Evolutionary conservation across 2,329 filamentous ascomycete species (phyloP).

Genomic region (Coniosporium tulheliwenetii): DNA sequence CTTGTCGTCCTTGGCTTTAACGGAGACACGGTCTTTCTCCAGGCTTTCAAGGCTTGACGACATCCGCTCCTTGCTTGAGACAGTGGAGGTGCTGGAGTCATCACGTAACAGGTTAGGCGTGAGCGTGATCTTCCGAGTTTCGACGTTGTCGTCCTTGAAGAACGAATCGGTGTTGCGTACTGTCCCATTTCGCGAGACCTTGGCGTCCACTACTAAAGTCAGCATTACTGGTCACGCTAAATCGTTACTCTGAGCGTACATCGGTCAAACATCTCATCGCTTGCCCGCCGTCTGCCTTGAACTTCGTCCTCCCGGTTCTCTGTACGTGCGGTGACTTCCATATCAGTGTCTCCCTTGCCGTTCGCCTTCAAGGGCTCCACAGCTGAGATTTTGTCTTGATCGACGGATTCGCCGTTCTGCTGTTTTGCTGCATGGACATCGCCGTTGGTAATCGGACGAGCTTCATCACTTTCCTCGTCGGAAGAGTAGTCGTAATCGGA

Average conservation of each 20-base stretch:
- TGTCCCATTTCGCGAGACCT: conserved; percentile 60
- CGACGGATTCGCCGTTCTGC: conserved; percentile 31
- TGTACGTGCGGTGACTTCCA: no score
- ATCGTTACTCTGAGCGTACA: background rate
- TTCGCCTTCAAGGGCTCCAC: conserved; percentile 19
- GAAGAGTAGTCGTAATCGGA: conserved; percentile 75
- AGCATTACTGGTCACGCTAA: conserved; percentile 4
- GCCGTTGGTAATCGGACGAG: conserved; percentile 3
- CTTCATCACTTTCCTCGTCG: conserved; percentile 46
- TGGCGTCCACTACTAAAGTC: no score
- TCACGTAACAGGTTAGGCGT: conserved; percentile 86
- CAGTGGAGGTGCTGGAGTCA: conserved; percentile 36
- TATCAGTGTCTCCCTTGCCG: no score
- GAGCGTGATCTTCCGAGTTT: conserved; percentile 93
- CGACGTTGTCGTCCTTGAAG: conserved; percentile 88
- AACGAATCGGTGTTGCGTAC: conserved; percentile 90
- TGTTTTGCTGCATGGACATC: conserved; percentile 13
- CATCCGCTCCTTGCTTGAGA: conserved; percentile 27
- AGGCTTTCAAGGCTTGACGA: conserved; percentile 58
- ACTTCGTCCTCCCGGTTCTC: background rate
- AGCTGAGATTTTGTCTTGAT: conserved; percentile 19
- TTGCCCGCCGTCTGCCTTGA: conserved; percentile 13
- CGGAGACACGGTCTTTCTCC: conserved; percentile 47
- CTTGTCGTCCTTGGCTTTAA: conserved; percentile 53
- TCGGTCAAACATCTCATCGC: conserved; percentile 10